phyloP scores from a whole-genome alignment of 768 basidiomycete genomes.

The Tubosaeta sp. region DNA sequence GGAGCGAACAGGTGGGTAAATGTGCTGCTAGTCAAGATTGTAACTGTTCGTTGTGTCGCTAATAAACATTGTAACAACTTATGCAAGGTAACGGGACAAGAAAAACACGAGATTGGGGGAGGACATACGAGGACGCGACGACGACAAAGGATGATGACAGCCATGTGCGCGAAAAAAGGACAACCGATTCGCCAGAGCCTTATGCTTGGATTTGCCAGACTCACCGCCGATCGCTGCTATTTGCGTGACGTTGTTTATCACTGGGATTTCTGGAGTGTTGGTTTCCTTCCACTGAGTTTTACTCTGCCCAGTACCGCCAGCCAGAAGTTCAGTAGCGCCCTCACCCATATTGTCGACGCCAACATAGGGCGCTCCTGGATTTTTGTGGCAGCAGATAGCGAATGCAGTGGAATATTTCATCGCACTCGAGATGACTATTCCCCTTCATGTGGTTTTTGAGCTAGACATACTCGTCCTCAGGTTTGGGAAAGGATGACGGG shows the following conservation, averaged over 20 bases:
- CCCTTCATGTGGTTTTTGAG: conserved; percentile 45
- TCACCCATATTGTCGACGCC: conserved; percentile 85
- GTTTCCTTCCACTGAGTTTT: neutral
- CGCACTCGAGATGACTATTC: conserved; percentile 70
- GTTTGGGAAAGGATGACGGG: conserved; percentile 61
- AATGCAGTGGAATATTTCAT: conserved; percentile 66
- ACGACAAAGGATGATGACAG: too few relatives aligned
- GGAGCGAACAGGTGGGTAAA: too few relatives aligned
- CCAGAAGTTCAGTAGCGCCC: conserved; percentile 60
- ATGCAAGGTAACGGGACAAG: too few relatives aligned
- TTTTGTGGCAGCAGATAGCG: conserved; percentile 72
- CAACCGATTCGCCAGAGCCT: too few relatives aligned
- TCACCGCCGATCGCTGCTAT: conserved; percentile 64
- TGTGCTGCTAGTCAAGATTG: too few relatives aligned
- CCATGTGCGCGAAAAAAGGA: too few relatives aligned
- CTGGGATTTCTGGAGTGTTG: conserved; percentile 56
- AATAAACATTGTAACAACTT: too few relatives aligned
- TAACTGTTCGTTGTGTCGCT: too few relatives aligned
- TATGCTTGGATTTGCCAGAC: conserved; percentile 75
- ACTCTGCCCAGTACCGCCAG: conserved; percentile 29
- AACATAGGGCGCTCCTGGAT: conserved; percentile 78
- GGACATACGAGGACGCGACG: too few relatives aligned
- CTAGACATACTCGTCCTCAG: conserved; percentile 47
- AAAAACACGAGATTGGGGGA: too few relatives aligned
- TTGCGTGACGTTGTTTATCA: conserved; percentile 66